A percentile compares a stretch with the other conserved stretches of the same genome.
phyloP scores from a whole-genome alignment of 2,329 filamentous ascomycete species.

The Diaporthe caulivora region DNA sequence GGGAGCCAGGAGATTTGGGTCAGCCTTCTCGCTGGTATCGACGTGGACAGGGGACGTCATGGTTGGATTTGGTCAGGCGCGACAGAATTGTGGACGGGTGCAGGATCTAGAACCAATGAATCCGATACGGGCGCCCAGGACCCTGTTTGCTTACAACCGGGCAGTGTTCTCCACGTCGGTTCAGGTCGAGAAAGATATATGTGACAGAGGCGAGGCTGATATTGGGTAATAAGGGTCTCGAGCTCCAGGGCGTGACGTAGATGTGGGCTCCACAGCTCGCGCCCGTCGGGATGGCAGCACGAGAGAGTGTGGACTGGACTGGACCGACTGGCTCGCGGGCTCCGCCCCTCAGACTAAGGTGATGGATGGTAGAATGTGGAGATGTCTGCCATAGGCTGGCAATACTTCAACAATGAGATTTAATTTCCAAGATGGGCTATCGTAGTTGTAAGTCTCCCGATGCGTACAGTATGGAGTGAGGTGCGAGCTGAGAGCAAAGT shows the following conservation, averaged over 20 bases:
- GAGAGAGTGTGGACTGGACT: neutral
- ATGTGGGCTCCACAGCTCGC: constrained; percentile 15
- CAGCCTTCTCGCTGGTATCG: constrained; percentile 36
- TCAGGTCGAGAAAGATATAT: constrained; percentile 27
- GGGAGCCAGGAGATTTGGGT: constrained; percentile 28
- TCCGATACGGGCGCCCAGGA: constrained; percentile 8
- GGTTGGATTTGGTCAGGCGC: constrained; percentile 16
- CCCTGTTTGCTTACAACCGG: constrained; percentile 9
- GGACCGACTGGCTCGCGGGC: no score
- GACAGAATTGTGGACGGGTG: constrained; percentile 6
- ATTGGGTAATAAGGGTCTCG: constrained; percentile 23
- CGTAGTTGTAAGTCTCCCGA: neutral
- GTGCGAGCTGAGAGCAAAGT: neutral
- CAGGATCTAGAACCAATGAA: constrained; percentile 24
- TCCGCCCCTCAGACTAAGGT: no score
- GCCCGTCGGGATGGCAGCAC: neutral
- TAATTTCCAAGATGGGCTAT: constrained; percentile 7
- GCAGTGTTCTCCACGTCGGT: constrained; percentile 26
- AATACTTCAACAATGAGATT: neutral
- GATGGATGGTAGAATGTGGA: neutral
- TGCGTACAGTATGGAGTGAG: neutral
- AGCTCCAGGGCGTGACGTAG: constrained; percentile 28
- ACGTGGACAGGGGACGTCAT: constrained; percentile 39
- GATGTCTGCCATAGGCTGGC: neutral
- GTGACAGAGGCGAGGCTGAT: constrained; percentile 31